Evolutionary conservation across 2,329 filamentous ascomycete genomes (phyloP).

Genomic region (Nannizziopsis arthrosporioides): DNA sequence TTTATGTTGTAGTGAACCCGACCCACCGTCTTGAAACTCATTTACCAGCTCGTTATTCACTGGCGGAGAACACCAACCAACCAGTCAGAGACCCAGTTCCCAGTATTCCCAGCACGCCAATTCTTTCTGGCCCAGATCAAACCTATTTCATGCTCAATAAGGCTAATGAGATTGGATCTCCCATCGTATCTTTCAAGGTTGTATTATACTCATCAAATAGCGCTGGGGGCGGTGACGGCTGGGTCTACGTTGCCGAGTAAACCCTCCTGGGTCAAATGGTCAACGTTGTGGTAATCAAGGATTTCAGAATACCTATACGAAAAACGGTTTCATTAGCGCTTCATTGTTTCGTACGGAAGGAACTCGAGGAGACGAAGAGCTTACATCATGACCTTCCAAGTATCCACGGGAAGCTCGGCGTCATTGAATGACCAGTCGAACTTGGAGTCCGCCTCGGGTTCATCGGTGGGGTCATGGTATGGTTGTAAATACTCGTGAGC

Average conservation of each 20-base stretch:
- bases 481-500: slow-evolving; percentile 87
- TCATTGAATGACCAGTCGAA: slow-evolving; percentile 99
- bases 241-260: background rate
- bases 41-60: no score
- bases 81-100: background rate
- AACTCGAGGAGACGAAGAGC: slow-evolving; percentile 22
- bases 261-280: slow-evolving; percentile 34
- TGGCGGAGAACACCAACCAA: no score
- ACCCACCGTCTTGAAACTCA: no score
- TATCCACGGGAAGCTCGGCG: slow-evolving; percentile 89
- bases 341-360: background rate
- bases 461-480: slow-evolving; percentile 94
- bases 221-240: background rate
- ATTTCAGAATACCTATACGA: slow-evolving; percentile 85
- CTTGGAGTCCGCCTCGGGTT: slow-evolving; percentile 90
- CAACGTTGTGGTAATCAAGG: slow-evolving; percentile 94
- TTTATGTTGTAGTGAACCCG: no score
- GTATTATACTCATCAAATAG: no score
- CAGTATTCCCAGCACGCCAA: background rate
- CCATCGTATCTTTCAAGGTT: no score
- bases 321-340: no score
- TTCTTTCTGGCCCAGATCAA: background rate
- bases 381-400: slow-evolving; percentile 99
- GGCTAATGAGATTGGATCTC: background rate
- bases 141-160: background rate